Conservation (phyloP, 1,284 basidiomycete genomes). For the Somion occarium region DNA sequence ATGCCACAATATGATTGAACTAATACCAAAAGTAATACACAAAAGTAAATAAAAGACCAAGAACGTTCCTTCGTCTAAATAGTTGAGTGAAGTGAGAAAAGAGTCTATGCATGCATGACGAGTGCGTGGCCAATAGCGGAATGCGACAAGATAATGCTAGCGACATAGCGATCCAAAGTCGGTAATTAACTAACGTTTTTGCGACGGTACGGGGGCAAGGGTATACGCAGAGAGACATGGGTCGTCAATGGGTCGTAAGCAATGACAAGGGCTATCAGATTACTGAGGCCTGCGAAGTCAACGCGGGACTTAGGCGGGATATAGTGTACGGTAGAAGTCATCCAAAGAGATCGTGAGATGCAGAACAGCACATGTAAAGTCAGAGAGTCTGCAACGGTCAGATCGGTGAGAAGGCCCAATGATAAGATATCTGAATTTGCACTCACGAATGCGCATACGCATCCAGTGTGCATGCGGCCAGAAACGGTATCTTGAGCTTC, state of each 20-base stretch:
- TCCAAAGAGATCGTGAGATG: not conserved
- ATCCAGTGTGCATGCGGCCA: conserved; percentile 18
- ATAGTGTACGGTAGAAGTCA: not conserved
- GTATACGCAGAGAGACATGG: not conserved
- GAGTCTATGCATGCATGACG: not conserved
- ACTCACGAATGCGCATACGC: conserved; percentile 21
- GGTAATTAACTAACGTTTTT: not conserved
- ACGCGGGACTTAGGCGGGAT: not conserved
- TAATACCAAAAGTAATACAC: not conserved
- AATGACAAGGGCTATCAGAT: not conserved
- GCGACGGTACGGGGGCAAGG: not conserved
- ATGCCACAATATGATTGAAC: not conserved
- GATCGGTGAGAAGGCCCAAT: not conserved
- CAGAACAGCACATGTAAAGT: not conserved
- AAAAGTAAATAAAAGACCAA: not conserved
- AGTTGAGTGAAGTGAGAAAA: not conserved
- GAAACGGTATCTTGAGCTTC: conserved; percentile 24
- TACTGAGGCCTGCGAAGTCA: not conserved
- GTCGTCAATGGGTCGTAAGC: not conserved
- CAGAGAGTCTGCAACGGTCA: not conserved
- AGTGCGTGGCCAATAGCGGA: no score
- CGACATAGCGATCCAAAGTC: not conserved
- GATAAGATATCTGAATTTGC: not conserved
- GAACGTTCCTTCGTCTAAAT: not conserved
- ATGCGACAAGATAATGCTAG: not conserved